Evolutionary conservation across 192 early-diverging fungal genomes (phyloP).

Genomic region (Coemansia sp.): DNA sequence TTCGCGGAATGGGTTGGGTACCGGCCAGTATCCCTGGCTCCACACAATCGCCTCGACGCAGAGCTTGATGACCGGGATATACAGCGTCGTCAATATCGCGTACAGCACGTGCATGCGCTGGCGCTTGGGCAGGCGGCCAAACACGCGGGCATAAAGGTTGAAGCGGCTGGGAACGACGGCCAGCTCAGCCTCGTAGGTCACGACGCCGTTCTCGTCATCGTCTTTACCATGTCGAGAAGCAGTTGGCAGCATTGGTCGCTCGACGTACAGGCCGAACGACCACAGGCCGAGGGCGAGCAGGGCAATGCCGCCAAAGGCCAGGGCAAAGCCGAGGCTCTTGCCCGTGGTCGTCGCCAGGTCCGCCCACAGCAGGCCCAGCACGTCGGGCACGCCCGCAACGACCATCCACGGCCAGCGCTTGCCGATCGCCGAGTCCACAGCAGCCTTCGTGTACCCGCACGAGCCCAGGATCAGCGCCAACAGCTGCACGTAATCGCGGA

Average conservation of each 20-base stretch:
- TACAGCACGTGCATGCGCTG: conserved; percentile 44
- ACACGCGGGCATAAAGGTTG: conserved; percentile 41
- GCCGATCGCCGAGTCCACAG: conserved; percentile 33
- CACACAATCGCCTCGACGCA: conserved; percentile 57
- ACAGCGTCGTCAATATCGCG: conserved; percentile 54
- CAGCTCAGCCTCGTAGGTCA: conserved; percentile 49
- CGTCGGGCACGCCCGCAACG: conserved; percentile 31
- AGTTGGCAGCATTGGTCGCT: conserved; percentile 15
- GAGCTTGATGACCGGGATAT: conserved; percentile 55
- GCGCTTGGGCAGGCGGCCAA: conserved; percentile 33
- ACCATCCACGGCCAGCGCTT: conserved; percentile 48
- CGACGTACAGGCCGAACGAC: conserved; percentile 42
- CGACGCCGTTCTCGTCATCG: neutral
- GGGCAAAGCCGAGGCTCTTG: conserved; percentile 43
- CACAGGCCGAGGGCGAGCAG: conserved; percentile 29
- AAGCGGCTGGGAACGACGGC: conserved; percentile 26
- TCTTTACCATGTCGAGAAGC: neutral
- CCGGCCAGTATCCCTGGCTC: conserved; percentile 56
- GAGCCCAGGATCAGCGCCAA: conserved; percentile 37
- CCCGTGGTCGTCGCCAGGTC: conserved; percentile 54
- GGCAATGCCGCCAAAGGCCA: conserved; percentile 34
- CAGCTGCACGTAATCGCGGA: conserved; percentile 52
- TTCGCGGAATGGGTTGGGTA: conserved; percentile 50
- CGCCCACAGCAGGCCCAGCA: conserved; percentile 51
- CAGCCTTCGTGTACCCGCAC: conserved; percentile 34